phyloP scores from a whole-genome alignment of 2,329 filamentous ascomycete genomes.

The Emergomyces africanus region DNA sequence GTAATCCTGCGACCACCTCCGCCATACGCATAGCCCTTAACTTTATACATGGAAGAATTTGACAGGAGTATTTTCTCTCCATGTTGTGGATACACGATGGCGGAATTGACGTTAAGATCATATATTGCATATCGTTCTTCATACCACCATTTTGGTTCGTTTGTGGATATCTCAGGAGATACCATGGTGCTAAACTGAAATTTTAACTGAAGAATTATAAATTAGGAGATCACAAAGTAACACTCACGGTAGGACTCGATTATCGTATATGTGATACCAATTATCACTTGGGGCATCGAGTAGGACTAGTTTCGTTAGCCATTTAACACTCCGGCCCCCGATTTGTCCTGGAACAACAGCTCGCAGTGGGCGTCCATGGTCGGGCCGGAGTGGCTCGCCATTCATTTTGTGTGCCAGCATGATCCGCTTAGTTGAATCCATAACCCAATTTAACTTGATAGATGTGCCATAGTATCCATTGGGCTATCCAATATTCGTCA shows the following conservation, averaged over 20 bases:
- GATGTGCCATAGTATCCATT: conserved; percentile 86
- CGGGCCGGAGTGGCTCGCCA: conserved; percentile 62
- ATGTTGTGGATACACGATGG: conserved; percentile 66
- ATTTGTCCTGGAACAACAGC: conserved; percentile 84
- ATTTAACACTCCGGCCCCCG: conserved; percentile 84
- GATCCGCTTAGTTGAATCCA: conserved; percentile 71
- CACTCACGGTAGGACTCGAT: conserved; percentile 61
- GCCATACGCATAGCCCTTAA: conserved; percentile 75
- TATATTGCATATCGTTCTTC: conserved; percentile 91
- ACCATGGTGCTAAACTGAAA: conserved; percentile 50
- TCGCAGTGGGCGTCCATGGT: conserved; percentile 75
- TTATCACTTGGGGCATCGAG: conserved; percentile 73
- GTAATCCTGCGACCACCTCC: conserved; percentile 77
- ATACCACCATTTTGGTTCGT: conserved; percentile 64
- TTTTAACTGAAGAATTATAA: conserved; percentile 3
- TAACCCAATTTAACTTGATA: conserved; percentile 74
- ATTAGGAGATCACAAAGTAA: background rate
- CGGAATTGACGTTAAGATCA: conserved; percentile 78
- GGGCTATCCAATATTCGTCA: conserved; percentile 36
- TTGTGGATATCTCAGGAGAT: conserved; percentile 64
- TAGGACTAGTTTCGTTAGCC: conserved; percentile 70
- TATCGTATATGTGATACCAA: conserved; percentile 94
- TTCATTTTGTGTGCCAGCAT: conserved; percentile 90
- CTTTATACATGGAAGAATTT: conserved; percentile 44
- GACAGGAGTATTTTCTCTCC: conserved; percentile 50